Conservation (phyloP, 2,329 filamentous ascomycete genomes). For the Parascedosporium putredinis region DNA sequence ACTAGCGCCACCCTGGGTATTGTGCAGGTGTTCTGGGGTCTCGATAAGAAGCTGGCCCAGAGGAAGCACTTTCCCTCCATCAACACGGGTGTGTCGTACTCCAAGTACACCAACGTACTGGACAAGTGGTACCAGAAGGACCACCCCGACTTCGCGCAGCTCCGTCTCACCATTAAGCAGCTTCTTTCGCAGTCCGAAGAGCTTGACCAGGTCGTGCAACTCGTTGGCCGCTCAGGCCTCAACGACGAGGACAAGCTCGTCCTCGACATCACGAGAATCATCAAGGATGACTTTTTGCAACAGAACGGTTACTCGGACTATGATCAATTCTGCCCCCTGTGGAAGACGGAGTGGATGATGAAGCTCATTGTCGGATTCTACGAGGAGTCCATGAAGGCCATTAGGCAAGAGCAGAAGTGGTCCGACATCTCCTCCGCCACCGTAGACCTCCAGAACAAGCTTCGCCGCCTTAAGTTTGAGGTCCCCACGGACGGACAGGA, state of each 20-base stretch:
- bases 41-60: conserved; percentile 98
- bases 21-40: conserved; percentile 98
- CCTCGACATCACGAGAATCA: conserved; percentile 75
- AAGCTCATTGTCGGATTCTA: conserved; percentile 98
- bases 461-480: conserved; percentile 96
- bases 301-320: conserved; percentile 99
- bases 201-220: conserved; percentile 94
- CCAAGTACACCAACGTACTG: conserved; percentile 82
- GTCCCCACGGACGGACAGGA: conserved; percentile 78
- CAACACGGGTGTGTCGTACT: conserved; percentile 91
- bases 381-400: conserved; percentile 92
- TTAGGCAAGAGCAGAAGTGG: conserved; percentile 87
- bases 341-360: conserved; percentile 99
- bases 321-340: conserved; percentile 97
- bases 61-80: conserved; percentile 98
- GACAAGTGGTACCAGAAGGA: conserved; percentile 95
- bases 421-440: conserved; percentile 87
- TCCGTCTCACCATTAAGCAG: conserved; percentile 88
- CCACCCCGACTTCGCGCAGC: conserved; percentile 83
- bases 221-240: conserved; percentile 93
- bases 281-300: conserved; percentile 98
- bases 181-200: conserved; percentile 92
- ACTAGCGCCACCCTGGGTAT: conserved; percentile 90
- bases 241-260: conserved; percentile 98
- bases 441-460: conserved; percentile 69